phyloP scores from a whole-genome alignment of 441 rosid genomes.

The Gossypium schwendimanii region DNA sequence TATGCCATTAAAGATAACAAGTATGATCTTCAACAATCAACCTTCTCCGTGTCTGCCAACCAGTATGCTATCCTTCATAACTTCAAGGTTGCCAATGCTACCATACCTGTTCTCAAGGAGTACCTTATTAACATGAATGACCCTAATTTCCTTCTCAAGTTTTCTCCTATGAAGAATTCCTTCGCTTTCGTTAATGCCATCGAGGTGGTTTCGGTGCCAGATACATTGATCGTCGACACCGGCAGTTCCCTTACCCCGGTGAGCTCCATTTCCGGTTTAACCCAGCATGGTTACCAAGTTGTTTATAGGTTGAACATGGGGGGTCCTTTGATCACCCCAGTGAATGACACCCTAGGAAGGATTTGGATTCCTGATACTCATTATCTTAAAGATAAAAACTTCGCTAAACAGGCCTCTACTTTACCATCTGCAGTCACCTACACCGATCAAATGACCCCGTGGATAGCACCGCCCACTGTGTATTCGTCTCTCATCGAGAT shows the following conservation, averaged over 20 bases:
- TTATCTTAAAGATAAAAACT: slow-evolving; percentile 37
- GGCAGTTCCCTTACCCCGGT: slow-evolving; percentile 59
- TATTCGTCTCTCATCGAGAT: slow-evolving; percentile 59
- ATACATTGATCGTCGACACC: slow-evolving; percentile 36
- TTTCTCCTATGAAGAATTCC: slow-evolving; percentile 54
- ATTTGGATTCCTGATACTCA: slow-evolving; percentile 51
- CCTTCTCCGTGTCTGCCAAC: slow-evolving; percentile 47
- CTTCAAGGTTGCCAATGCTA: slow-evolving; percentile 35
- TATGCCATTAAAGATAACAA: slow-evolving; percentile 34
- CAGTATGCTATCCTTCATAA: slow-evolving; percentile 55
- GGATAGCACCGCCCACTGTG: slow-evolving; percentile 56
- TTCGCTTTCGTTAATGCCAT: slow-evolving; percentile 73
- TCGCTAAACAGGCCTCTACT: slow-evolving; percentile 34
- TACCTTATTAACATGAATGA: slow-evolving; percentile 49
- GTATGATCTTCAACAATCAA: slow-evolving; percentile 45
- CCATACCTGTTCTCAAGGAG: slow-evolving; percentile 42
- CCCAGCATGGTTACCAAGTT: slow-evolving; percentile 38
- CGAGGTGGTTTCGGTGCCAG: slow-evolving; percentile 82
- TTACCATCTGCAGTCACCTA: slow-evolving; percentile 43
- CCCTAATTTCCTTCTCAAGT: slow-evolving; percentile 39
- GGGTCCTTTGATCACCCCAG: slow-evolving; percentile 51
- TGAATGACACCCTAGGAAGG: slow-evolving; percentile 63
- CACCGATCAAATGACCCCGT: slow-evolving; percentile 37
- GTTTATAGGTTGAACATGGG: slow-evolving; percentile 67
- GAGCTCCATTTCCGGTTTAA: slow-evolving; percentile 31